Evolutionary conservation across 805 yeast genomes (phyloP), one percentile per base, ranked within the genome.

Genomic region (Candida nitratophila): DNA sequence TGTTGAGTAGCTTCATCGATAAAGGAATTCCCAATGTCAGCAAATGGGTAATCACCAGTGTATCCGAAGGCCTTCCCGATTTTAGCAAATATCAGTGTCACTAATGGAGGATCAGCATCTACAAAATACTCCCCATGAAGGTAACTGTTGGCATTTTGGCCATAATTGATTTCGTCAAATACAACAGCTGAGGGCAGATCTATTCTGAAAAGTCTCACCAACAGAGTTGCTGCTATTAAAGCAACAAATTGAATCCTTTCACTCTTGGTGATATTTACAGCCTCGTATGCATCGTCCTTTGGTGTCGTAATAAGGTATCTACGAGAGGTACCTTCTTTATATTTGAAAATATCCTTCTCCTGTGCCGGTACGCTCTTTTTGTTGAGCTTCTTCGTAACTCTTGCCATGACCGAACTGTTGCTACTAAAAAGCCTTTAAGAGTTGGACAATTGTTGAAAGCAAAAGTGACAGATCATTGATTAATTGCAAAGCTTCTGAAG

Each of bases 141-240:
- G 66, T 89, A 93, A 64, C 86, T 81, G 46, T 83, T 74, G 29
- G 96, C 90, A 63, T 86, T 83, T 14, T 88, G 87, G 35, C 96
- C 96, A 53, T 88, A 87, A 63, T 86, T 95, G 35, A 86, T 93
- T 63, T 91, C 99, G 63, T 89, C 96, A 52, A 86, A 86, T 12
- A 91, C 96, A 32, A 89, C 95, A 19, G 85, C 75, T 52, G 76
- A 59, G 22, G 97, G 98, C 47, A 66, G 56, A 26, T 73, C 68
- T 41, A 91, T 66, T 38, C 72, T 65, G 52, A 68, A 68, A 42
- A 85, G 65, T 53, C 98, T 77, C 31, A 85, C 73, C 39, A 63
- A 56, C 12, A 71, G 45, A 0, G 95, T 75, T 14, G 77, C 15
- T 4, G 41, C 31, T 1, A 52, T 32, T 9, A 52, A 35, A 1